Evolutionary conservation across 768 basidiomycete genomes (phyloP), one percentile per base, ranked within the genome.

Genomic region (Termitomyces sp.): DNA sequence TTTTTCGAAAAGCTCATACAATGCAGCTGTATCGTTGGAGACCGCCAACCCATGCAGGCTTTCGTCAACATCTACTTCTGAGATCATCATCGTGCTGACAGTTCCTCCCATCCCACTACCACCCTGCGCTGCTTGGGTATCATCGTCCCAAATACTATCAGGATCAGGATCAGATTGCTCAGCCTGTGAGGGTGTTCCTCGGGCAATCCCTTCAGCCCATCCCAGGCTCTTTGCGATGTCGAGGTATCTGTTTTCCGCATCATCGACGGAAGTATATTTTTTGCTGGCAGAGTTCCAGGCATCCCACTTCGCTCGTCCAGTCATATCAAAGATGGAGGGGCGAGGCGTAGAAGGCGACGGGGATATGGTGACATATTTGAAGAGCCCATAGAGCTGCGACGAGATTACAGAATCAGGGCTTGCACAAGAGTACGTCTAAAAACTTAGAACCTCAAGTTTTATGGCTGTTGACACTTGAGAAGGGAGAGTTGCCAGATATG

Each of bases 291-390:
- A 64, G 48, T 65, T 77, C 92, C 92, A 94, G 2, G 90, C 88
- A 67, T 93, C 90, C 91, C 91, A 94, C 68, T 94, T 94, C 2
- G 90, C 90, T 20, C 89, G 76, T 16, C 87, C 90, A 2, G 86
- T 78, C 70, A 89, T 77, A 63, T 93, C 90, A 67, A 93, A 89
- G 42, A 94, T 73, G 22, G 84, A 86, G 3, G 92, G 92, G 3
- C 87, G 81, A 14, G 83, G 66, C 31, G 74, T 76, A 39, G 71
- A 75, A 13, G 91, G 92, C 4, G 48, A 59, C 5, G 70, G 68
- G 1, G 86, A 78, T 22, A 84, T 78, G 10, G 86, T 91, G 20
- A 91, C 69, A 68, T 75, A 82, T 69, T 94, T 94, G 82, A 83
- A 94, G 55, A 93, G 74, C 55, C 87, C 90, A 70, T 94, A 94